Base-by-base conservation (phyloP, 2,329 filamentous ascomycete genomes). In the Phaeosphaeria sp. region DNA sequence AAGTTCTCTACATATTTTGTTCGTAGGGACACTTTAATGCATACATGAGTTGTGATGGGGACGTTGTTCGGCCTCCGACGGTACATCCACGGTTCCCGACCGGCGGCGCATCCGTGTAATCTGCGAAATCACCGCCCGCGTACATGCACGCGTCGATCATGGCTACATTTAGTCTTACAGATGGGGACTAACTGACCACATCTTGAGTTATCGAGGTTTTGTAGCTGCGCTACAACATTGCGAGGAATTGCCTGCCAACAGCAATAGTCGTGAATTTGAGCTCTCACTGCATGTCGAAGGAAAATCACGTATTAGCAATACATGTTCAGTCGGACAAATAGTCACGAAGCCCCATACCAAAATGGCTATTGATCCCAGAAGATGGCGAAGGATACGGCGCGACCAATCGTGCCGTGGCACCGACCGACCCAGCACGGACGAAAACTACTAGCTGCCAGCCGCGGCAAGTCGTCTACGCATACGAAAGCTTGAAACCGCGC, bases 401-500 rank as follows among this genome's bases (percentile, higher is more conserved):
- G 30, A 58, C 27, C 39, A 52, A 49, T 46, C 47, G 33, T 46
- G 39, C 58, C 55, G 55, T 11, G 7, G 11, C 39, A 50, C 55
- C 47, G 47, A 43, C 33, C 51, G 50, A 11, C 13, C 3, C 30
- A 11, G 50, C 50, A 54, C 54, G 46, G 33, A 23, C 33, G n/a
- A 27, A 50, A 22, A 18, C 11, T 3, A 36, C 30, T 36, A 36
- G 30, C 30, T 36, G 18, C 25, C 2, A 20, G 25, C 20, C 15
- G 47, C 42, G 42, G 42, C 42, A 44, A 21, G 39, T 36, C 50
- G 18, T 33, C 23, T 46, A 46, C 50, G 50, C 50, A 52, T 46
- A 18, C 50, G 23, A 22, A 22, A 20, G 20, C 41, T 58, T 57
- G 63, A 65, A 65, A 65, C 60, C 30, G 27, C 49, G 20, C 52